Conservation (phyloP, 139 green algal species). For the Diplosphaera chodatii region DNA sequence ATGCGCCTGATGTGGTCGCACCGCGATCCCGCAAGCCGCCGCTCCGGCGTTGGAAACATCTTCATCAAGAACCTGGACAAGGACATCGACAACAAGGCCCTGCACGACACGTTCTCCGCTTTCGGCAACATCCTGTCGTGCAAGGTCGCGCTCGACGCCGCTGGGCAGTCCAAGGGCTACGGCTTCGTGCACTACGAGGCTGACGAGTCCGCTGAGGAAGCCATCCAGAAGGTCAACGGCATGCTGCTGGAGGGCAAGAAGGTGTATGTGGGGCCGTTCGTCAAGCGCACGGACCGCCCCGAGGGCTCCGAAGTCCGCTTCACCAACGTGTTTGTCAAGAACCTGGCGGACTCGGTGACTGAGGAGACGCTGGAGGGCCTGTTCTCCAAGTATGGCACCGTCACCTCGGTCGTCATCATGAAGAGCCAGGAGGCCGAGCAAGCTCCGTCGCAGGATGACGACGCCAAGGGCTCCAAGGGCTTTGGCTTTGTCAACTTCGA, state of each 20-base stretch:
- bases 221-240: constrained; percentile 77
- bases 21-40: constrained; percentile 65
- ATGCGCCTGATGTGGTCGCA: constrained; percentile 96
- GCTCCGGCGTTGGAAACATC: constrained; percentile 81
- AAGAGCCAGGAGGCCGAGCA: constrained; percentile 9
- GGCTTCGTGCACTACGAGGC: constrained; percentile 93
- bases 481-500: constrained; percentile 95
- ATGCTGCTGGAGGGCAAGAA: constrained; percentile 64
- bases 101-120: constrained; percentile 90
- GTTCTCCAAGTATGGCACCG: constrained; percentile 60
- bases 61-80: constrained; percentile 97
- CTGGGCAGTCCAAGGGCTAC: constrained; percentile 76
- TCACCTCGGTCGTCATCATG: constrained; percentile 70
- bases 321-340: constrained; percentile 94
- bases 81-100: constrained; percentile 84
- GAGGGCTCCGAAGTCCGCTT: constrained; percentile 51
- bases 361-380: constrained; percentile 65
- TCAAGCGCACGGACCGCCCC: constrained; percentile 64
- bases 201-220: constrained; percentile 64
- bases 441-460: constrained; percentile 41
- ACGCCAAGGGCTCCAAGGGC: constrained; percentile 62
- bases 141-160: constrained; percentile 44
- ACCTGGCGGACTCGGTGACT: constrained; percentile 55
- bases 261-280: constrained; percentile 82
- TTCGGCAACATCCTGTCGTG: constrained; percentile 87